Percentiles rank a stretch among this genome's conserved stretches.
Conservation (phyloP, 2,329 filamentous ascomycete species). For the Penicillium glabrum region DNA sequence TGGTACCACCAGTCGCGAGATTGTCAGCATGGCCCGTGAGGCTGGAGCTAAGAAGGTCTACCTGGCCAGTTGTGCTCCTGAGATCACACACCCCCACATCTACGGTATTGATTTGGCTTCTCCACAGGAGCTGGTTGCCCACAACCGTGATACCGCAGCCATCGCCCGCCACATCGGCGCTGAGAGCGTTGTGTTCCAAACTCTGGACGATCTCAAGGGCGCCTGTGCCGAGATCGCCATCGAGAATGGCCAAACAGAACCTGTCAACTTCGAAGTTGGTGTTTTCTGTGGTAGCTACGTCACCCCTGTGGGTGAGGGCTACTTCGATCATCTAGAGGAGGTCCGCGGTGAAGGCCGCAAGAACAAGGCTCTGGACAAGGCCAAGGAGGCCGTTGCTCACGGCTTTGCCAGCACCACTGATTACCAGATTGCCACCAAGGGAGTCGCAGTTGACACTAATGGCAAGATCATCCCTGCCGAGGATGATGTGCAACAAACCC, state of each 20-base stretch:
- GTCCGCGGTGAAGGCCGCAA: slow-evolving; percentile 70
- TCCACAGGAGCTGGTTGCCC: slow-evolving; percentile 68
- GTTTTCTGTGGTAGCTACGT: slow-evolving; percentile 89
- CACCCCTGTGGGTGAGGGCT: slow-evolving; percentile 74
- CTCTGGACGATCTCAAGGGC: slow-evolving; percentile 73
- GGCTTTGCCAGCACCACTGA: slow-evolving; percentile 62
- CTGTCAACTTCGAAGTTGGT: slow-evolving; percentile 76
- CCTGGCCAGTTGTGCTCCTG: slow-evolving; percentile 78
- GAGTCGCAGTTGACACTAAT: slow-evolving; percentile 56
- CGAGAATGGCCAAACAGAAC: slow-evolving; percentile 54
- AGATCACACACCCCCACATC: slow-evolving; percentile 83
- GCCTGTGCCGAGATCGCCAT: slow-evolving; percentile 71
- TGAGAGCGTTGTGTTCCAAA: slow-evolving; percentile 75
- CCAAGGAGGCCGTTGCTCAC: slow-evolving; percentile 63
- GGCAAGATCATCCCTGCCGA: slow-evolving; percentile 58
- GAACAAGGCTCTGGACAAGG: slow-evolving; percentile 64
- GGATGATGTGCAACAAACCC: slow-evolving; percentile 27
- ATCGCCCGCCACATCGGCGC: slow-evolving; percentile 70
- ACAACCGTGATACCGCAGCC: slow-evolving; percentile 60
- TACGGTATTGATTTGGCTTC: slow-evolving; percentile 78
- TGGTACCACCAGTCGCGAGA: slow-evolving; percentile 77
- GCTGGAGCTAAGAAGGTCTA: slow-evolving; percentile 79
- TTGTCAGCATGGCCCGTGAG: slow-evolving; percentile 81
- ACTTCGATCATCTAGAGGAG: slow-evolving; percentile 77
- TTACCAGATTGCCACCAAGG: slow-evolving; percentile 62